Conservation (phyloP, 2,329 filamentous ascomycete species). For the Pseudocercospora musae region DNA sequence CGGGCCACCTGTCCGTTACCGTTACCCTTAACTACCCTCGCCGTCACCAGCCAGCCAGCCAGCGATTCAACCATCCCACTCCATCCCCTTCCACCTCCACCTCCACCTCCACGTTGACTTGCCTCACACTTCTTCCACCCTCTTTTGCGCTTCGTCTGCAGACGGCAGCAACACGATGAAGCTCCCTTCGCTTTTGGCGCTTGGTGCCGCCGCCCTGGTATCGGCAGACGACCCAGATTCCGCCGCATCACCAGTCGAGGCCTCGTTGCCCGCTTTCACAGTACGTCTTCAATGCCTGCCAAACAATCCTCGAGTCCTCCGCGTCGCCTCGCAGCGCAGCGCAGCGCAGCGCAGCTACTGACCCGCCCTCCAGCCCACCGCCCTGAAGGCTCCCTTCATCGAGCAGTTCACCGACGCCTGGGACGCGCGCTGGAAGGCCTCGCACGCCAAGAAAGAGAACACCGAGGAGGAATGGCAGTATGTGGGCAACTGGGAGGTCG, state of each 20-base stretch:
- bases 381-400: conserved; percentile 87
- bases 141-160: conserved; percentile 4
- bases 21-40: too few species aligned
- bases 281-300: conserved; percentile 10
- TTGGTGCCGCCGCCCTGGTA: conserved; percentile 14
- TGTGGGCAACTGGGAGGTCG: conserved; percentile 92
- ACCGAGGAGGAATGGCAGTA: conserved; percentile 91
- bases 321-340: too few species aligned
- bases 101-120: background rate
- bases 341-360: too few species aligned
- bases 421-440: conserved; percentile 90
- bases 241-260: conserved; percentile 16
- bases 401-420: conserved; percentile 98
- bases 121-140: conserved; percentile 4
- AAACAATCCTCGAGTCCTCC: background rate
- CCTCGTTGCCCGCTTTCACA: conserved; percentile 23
- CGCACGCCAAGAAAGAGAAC: conserved; percentile 94
- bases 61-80: background rate
- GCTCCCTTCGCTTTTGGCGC: conserved; percentile 15
- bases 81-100: background rate
- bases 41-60: background rate
- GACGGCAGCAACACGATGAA: conserved; percentile 10
- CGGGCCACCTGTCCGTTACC: background rate
- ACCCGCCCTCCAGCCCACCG: conserved; percentile 64
- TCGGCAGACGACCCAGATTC: conserved; percentile 16